Base-by-base conservation (phyloP, 305 asterid genomes). In the Vinca major region DNA sequence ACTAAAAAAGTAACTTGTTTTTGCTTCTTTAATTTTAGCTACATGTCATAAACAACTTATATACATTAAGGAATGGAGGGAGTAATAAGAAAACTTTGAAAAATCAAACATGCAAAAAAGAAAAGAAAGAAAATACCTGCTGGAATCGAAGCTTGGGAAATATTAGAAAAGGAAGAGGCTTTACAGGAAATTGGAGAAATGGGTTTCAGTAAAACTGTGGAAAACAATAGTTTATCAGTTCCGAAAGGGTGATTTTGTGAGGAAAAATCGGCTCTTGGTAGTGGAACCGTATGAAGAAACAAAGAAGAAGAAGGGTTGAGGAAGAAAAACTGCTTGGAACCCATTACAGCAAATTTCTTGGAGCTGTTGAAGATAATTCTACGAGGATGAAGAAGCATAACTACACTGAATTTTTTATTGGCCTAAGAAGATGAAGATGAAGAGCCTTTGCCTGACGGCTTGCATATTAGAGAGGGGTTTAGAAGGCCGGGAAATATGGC, bases 111-210 rank as follows among this genome's bases (percentile, higher is more conserved):
- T 16, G 2, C 10, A 48, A 21, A 55, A 14, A 7, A 10, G 48
- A 51, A 19, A 39, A 40, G 53, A 74, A 20, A 21, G 68, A 77
- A 56, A 74, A 89, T n/a, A n/a, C 96, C 80, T 61, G 89, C 89
- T 66, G 89, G 85, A 71, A 78, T 43, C 47, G 96, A 80, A 37
- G 85, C 74, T 65, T 52, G 76, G 40, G 91, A 70, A 6, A 79
- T 60, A 74, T 57, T 75, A 62, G 81, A 61, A 65, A 67, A 78
- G 21, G 81, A 74, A 63, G 81, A 53, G 7, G 40, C 63, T n/a
- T 36, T 60, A 67, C 62, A 44, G 14, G 48, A 45, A 77, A 79
- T 68, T 36, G 84, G 84, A 65, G 69, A 63, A 8, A n/a, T 65
- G 68, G 79, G 79, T 65, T 57, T 65, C 8, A 63, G 5, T 1